These are phyloP conservation scores for Mycena haematopus DNA, from an alignment of 768 basidiomycete genomes.

Conservation along the genomic window DNA sequence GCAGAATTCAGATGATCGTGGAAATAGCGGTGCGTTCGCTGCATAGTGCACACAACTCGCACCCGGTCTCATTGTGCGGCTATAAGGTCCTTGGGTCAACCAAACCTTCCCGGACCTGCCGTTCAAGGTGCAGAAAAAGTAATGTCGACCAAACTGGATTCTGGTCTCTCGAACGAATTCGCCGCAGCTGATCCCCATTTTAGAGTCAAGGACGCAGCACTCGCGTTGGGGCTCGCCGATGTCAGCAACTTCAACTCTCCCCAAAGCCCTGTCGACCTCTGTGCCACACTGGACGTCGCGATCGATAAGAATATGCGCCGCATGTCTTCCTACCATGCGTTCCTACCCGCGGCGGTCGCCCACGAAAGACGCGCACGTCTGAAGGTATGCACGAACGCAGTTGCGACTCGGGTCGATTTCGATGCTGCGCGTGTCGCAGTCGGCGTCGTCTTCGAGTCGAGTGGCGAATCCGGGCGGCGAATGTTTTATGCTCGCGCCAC, in stretches of 20 bases:
- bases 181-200: too few species aligned
- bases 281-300: conserved; percentile 4
- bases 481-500: conserved; percentile 44
- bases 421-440: conserved; percentile 12
- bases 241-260: conserved; percentile 1
- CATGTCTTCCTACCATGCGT: conserved; percentile 27
- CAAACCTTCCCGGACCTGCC: too few species aligned
- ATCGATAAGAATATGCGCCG: conserved; percentile 17
- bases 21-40: conserved; percentile 2
- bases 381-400: conserved; percentile 25
- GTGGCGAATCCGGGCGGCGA: neutral
- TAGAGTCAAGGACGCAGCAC: too few species aligned
- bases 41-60: too few species aligned
- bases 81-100: conserved; percentile 15
- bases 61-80: too few species aligned
- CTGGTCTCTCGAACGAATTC: too few species aligned
- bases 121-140: neutral
- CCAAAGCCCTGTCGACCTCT: neutral
- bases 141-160: too few species aligned
- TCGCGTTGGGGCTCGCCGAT: neutral
- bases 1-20: neutral
- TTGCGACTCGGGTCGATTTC: conserved; percentile 17
- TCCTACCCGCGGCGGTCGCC: conserved; percentile 21
- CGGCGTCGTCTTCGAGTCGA: conserved; percentile 21
- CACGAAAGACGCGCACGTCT: conserved; percentile 14